Evolutionary conservation across 805 yeast genomes (phyloP).

Genomic region (Kodamaea restingae): DNA sequence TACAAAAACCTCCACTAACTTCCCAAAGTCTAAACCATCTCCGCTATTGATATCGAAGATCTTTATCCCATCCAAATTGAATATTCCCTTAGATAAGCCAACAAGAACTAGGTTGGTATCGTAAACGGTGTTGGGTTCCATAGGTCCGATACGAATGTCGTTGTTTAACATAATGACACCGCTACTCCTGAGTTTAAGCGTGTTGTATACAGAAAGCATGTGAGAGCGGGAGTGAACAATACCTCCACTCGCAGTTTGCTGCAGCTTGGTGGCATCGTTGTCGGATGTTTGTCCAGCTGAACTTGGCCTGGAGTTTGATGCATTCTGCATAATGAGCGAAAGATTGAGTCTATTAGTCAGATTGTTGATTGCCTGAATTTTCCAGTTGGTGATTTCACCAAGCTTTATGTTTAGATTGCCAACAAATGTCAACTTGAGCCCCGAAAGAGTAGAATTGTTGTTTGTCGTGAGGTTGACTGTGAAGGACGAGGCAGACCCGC

Average conservation of each 20-base stretch:
- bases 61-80: conserved; percentile 59
- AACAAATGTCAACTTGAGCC: conserved; percentile 48
- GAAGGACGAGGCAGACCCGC: conserved; percentile 25
- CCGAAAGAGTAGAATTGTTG: conserved; percentile 33
- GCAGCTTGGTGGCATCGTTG: conserved; percentile 4
- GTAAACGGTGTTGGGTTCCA: conserved; percentile 58
- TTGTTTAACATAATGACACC: conserved; percentile 65
- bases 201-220: conserved; percentile 30
- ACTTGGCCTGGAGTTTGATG: conserved; percentile 22
- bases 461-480: conserved; percentile 34
- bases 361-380: conserved; percentile 61
- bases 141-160: conserved; percentile 59
- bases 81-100: conserved; percentile 63
- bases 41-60: conserved; percentile 61
- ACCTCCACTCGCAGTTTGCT: not conserved
- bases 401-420: conserved; percentile 59
- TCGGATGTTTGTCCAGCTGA: not conserved
- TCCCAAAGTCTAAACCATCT: conserved; percentile 67
- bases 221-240: conserved; percentile 19
- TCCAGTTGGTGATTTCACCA: conserved; percentile 62
- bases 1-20: conserved; percentile 65
- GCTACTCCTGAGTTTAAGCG: conserved; percentile 36
- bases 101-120: conserved; percentile 60
- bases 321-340: conserved; percentile 40
- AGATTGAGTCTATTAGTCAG: conserved; percentile 49